Evolutionary conservation across 1,284 basidiomycete species (phyloP).

Genomic region (Ceratobasidium sp.): DNA sequence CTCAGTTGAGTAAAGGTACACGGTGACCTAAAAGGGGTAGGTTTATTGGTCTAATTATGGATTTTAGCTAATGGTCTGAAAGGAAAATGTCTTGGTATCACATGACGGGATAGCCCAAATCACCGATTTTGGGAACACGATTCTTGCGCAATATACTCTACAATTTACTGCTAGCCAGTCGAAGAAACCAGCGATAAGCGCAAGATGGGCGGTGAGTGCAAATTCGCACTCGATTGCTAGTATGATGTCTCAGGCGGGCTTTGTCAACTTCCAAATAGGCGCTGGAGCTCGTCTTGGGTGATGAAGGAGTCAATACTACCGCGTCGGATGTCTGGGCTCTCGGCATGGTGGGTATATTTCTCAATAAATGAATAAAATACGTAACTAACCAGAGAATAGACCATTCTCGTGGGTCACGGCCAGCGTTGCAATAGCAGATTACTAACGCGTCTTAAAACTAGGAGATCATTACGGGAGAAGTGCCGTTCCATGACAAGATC

Average conservation of each 20-base stretch:
- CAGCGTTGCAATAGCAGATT: too few species aligned
- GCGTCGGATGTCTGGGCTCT: conserved; percentile 18
- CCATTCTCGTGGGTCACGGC: background rate
- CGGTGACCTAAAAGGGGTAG: conserved; percentile 4
- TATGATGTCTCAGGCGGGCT: background rate
- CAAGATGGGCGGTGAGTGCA: conserved; percentile 10
- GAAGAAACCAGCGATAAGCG: background rate
- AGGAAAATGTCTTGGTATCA: conserved; percentile 10
- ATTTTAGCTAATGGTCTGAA: background rate
- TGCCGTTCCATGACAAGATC: background rate
- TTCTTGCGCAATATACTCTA: background rate
- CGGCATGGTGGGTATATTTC: conserved; percentile 6
- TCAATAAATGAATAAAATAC: background rate
- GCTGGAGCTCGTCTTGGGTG: background rate
- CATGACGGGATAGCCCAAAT: background rate
- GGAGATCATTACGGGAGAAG: conserved; percentile 10
- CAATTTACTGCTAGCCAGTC: background rate
- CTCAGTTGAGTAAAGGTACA: background rate
- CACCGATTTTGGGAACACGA: conserved; percentile 11
- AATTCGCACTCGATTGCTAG: background rate
- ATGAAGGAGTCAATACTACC: background rate
- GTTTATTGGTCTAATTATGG: background rate
- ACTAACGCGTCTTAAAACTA: background rate
- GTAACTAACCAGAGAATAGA: background rate
- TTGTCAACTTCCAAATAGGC: background rate